Evolutionary conservation across 768 basidiomycete genomes (phyloP), one percentile per base, ranked within the genome.

Genomic region (Fibroporia radiculosa): DNA sequence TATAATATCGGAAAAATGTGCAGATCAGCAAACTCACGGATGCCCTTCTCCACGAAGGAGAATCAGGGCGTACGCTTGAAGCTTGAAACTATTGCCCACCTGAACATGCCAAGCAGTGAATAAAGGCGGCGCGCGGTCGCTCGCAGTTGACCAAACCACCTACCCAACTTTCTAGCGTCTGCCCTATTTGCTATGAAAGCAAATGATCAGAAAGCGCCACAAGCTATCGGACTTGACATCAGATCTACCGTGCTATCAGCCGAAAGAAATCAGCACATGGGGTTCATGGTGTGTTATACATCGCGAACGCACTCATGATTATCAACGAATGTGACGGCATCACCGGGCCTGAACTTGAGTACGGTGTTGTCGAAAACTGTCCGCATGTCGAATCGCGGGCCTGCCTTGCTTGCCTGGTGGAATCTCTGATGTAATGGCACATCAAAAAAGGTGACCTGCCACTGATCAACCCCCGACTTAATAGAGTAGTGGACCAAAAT

Each of bases 271-370:
- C 24, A 36, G 26, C 16, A 45, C n/a, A 40, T 8, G 13, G n/a
- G n/a, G n/a, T n/a, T n/a, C 23, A 27, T 18, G 16, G 22, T 27
- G 26, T 16, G 26, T 14, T 31, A 16, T 28, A 31, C 28, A 32
- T 19, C 25, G 20, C 11, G 11, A 43, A 65, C 82, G 63, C 50
- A 89, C 88, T 92, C 89, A 52, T 92, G 88, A 61, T 91, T 92
- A 55, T 92, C 88, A 6, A 91, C 88, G 56, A 91, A 91, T 0
- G 88, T 91, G 4, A 96, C 88, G 3, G 92, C 86, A 57, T 92
- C 87, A 22, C 73, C 67, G 2, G 93, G 91, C 48, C 78, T 74
- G 3, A 66, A 56, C 45, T 82, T 70, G 14, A 89, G 72, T 10
- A 97, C 61, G 1, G 86, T 84, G 36, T 74, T 69, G 41, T 83